Percentiles rank a stretch among this genome's conserved stretches.
Evolutionary conservation across 108 stramenopile genomes (phyloP).

Genomic region (Fragilaria crotonensis): DNA sequence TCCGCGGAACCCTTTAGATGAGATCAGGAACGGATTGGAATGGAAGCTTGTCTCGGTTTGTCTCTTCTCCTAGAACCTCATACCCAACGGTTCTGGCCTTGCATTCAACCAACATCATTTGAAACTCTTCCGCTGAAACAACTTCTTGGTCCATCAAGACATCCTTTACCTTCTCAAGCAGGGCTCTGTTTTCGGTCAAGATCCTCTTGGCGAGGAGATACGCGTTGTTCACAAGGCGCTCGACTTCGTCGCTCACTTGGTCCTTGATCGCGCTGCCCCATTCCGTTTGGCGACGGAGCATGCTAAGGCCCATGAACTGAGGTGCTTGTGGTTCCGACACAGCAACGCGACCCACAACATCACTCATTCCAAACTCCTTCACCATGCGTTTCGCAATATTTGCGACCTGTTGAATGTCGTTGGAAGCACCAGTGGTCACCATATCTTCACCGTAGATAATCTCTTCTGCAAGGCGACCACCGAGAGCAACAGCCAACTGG

Average conservation of each 20-base stretch:
- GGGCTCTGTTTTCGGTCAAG: constrained; percentile 65
- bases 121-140: constrained; percentile 90
- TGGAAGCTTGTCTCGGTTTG: constrained; percentile 63
- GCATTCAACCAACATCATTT: constrained; percentile 85
- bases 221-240: constrained; percentile 89
- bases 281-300: constrained; percentile 48
- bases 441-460: constrained; percentile 91
- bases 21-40: constrained; percentile 62
- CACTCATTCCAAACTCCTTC: constrained; percentile 94
- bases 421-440: constrained; percentile 95
- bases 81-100: constrained; percentile 71
- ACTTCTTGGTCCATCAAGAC: constrained; percentile 86
- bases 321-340: constrained; percentile 52
- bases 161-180: constrained; percentile 79
- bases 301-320: constrained; percentile 68
- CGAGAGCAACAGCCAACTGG: constrained; percentile 89
- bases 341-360: constrained; percentile 87
- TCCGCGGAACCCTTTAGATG: too few relatives aligned
- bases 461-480: constrained; percentile 97
- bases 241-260: constrained; percentile 82
- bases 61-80: constrained; percentile 61
- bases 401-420: constrained; percentile 94
- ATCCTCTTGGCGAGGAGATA: constrained; percentile 86
- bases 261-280: constrained; percentile 82
- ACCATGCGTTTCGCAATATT: constrained; percentile 94